phyloP scores from a whole-genome alignment of 441 rosid species.

The Erysimum pusillum region DNA sequence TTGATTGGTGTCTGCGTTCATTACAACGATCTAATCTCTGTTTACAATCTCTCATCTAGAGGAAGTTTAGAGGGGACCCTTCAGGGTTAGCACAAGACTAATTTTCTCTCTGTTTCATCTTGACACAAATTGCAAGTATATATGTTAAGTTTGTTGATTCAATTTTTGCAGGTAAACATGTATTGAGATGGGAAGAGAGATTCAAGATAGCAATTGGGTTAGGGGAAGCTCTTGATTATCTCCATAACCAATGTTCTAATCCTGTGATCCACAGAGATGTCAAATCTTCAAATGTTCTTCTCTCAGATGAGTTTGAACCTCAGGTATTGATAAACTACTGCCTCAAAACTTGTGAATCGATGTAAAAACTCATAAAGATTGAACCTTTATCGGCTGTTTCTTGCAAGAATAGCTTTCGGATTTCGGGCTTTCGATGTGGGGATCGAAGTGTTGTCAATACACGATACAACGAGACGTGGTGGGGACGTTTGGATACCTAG shows the following conservation, averaged over 20 bases:
- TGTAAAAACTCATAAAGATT: conserved; percentile 11
- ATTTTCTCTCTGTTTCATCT: conserved; percentile 7
- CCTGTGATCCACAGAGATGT: conserved; percentile 89
- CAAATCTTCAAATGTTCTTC: conserved; percentile 88
- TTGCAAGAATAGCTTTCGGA: conserved; percentile 68
- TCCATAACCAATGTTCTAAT: conserved; percentile 65
- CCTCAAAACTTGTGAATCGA: not conserved
- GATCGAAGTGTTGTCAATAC: conserved; percentile 65
- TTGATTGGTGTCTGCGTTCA: conserved; percentile 73
- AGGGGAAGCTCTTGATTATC: conserved; percentile 76
- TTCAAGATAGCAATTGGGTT: conserved; percentile 64
- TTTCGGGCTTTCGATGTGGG: conserved; percentile 90
- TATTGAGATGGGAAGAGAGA: conserved; percentile 70
- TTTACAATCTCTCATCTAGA: conserved; percentile 65
- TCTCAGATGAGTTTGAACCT: conserved; percentile 72
- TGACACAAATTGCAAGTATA: not conserved
- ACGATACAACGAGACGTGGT: conserved; percentile 69
- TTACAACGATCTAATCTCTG: conserved; percentile 62
- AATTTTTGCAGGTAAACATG: conserved; percentile 51
- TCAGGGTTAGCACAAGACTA: conserved; percentile 55
- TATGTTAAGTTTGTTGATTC: not conserved
- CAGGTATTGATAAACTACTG: conserved; percentile 56
- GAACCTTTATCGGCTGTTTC: not conserved
- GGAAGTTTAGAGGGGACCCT: conserved; percentile 83
- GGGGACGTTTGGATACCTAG: conserved; percentile 94